These are phyloP conservation scores for Stevia rebaudiana DNA, from an alignment of 140 eudicot species.

Conservation along the genomic window DNA sequence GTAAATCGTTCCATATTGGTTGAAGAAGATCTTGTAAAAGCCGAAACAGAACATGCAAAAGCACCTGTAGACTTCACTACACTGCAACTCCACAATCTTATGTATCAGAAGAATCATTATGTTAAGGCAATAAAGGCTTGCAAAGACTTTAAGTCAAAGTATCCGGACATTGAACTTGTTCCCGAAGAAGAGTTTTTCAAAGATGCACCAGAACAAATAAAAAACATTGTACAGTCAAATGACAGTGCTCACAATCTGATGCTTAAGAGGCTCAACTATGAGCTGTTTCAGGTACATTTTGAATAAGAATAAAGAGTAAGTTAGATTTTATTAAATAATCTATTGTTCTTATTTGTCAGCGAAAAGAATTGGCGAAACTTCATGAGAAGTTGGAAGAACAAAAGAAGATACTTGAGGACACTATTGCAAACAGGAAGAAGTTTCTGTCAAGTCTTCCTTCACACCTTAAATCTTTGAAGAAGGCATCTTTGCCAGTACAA, in stretches of 20 bases:
- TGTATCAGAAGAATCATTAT: slow-evolving; percentile 94
- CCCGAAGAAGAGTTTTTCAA: slow-evolving; percentile 74
- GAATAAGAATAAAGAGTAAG: not conserved
- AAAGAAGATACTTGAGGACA: slow-evolving; percentile 72
- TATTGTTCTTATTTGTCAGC: slow-evolving; percentile 45
- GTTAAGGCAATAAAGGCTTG: slow-evolving; percentile 92
- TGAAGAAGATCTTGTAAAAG: slow-evolving; percentile 87
- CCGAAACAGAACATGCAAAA: slow-evolving; percentile 94
- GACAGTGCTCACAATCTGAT: slow-evolving; percentile 72
- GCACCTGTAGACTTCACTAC: slow-evolving; percentile 98
- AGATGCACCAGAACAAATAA: slow-evolving; percentile 81
- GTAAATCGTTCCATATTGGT: slow-evolving; percentile 88
- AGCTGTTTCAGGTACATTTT: slow-evolving; percentile 70
- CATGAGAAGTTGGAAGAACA: slow-evolving; percentile 64
- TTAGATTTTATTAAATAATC: no score
- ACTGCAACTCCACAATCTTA: slow-evolving; percentile 92
- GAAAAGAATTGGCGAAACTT: slow-evolving; percentile 77
- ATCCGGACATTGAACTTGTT: slow-evolving; percentile 93
- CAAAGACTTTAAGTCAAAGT: slow-evolving; percentile 89
- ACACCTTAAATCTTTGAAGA: slow-evolving; percentile 87
- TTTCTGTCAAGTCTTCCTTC: slow-evolving; percentile 97
- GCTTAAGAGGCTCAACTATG: slow-evolving; percentile 95
- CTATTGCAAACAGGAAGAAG: slow-evolving; percentile 85
- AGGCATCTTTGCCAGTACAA: slow-evolving; percentile 95
- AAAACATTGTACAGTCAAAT: slow-evolving; percentile 44